Evolutionary conservation across 2,329 filamentous ascomycete species (phyloP).

Genomic region (Fusarium subglutinans): DNA sequence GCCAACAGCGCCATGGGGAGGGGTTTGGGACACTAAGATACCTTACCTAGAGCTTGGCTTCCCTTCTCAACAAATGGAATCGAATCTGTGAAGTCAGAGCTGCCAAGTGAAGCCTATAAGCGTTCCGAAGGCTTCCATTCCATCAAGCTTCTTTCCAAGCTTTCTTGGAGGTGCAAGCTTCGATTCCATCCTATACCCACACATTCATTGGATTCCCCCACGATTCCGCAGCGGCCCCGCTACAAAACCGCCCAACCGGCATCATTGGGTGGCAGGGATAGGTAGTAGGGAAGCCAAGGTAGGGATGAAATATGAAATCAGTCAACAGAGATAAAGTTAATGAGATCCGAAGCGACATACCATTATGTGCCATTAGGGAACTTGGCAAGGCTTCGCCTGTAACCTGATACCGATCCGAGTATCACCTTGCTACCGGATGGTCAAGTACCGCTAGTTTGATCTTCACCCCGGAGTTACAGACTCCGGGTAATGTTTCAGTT

Average conservation of each 20-base stretch:
- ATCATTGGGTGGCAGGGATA: not conserved
- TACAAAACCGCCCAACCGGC: not conserved
- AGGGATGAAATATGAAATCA: not conserved
- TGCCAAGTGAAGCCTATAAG: not conserved
- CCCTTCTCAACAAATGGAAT: not conserved
- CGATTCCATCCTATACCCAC: not conserved
- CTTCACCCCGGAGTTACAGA: conserved; percentile 24
- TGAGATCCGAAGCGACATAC: not conserved
- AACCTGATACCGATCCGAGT: conserved; percentile 24
- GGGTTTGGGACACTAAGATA: conserved; percentile 1
- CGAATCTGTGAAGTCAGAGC: not conserved
- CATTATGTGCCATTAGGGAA: not conserved
- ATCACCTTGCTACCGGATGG: conserved; percentile 32
- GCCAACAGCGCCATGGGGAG: conserved; percentile 9
- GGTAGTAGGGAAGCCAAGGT: not conserved
- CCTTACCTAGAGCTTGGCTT: not conserved
- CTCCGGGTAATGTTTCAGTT: conserved; percentile 21
- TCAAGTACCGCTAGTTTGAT: conserved; percentile 29
- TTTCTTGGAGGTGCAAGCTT: conserved; percentile 7
- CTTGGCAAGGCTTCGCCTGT: not conserved
- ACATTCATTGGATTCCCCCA: not conserved
- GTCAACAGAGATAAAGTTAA: not conserved
- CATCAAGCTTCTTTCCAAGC: not conserved
- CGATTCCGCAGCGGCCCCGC: not conserved
- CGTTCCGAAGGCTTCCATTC: not conserved